These are phyloP conservation scores for Candolleomyces eurysporus DNA, from an alignment of 768 basidiomycete genomes.

Conservation along the genomic window DNA sequence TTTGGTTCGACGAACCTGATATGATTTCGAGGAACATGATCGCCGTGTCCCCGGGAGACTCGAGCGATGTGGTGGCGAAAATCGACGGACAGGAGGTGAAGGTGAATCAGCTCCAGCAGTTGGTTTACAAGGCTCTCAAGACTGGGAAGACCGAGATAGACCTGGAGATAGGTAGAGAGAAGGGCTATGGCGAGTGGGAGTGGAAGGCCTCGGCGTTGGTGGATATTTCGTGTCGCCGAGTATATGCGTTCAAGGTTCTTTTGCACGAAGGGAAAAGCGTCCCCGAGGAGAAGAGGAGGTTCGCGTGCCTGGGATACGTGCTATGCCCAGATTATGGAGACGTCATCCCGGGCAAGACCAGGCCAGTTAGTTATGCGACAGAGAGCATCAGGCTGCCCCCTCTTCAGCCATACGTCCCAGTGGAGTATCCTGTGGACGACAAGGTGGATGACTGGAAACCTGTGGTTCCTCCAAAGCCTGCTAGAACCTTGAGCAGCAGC, in stretches of 20 bases:
- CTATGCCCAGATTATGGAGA: conserved; percentile 36
- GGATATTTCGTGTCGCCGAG: conserved; percentile 36
- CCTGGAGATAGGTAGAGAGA: conserved; percentile 28
- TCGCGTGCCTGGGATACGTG: conserved; percentile 34
- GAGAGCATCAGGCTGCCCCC: conserved; percentile 29
- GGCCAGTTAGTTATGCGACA: conserved; percentile 32
- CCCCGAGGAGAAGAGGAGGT: conserved; percentile 18
- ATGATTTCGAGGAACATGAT: conserved; percentile 22
- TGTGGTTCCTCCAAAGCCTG: conserved; percentile 26
- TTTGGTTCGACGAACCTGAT: conserved; percentile 34
- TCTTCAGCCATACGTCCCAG: conserved; percentile 19
- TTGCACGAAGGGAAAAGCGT: conserved; percentile 27
- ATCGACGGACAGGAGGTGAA: conserved; percentile 23
- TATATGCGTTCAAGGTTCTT: conserved; percentile 40
- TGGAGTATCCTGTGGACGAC: conserved; percentile 28
- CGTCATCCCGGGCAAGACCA: conserved; percentile 19
- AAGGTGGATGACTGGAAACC: conserved; percentile 32
- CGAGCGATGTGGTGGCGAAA: conserved; percentile 16
- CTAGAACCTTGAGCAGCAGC: not conserved
- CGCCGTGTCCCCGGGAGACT: conserved; percentile 19
- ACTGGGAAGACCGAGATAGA: conserved; percentile 37
- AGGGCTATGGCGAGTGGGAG: conserved; percentile 29
- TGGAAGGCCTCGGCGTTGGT: conserved; percentile 38
- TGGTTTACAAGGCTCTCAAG: conserved; percentile 36
- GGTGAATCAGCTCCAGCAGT: conserved; percentile 26